Evolutionary conservation across 768 basidiomycete genomes (phyloP).

Genomic region (Wakefieldia striispora): DNA sequence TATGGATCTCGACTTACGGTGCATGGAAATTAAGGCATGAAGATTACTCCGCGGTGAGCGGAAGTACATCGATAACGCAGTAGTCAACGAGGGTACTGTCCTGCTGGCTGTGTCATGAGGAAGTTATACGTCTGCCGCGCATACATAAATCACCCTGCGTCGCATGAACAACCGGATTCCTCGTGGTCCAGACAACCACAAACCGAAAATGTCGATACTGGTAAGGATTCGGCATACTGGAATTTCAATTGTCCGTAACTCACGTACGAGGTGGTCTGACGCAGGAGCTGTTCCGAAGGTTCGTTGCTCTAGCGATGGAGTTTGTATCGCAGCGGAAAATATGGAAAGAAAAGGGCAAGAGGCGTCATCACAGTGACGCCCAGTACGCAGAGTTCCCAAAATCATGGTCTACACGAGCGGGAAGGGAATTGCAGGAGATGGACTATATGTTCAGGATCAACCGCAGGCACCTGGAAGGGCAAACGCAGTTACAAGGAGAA

Average conservation of each 20-base stretch:
- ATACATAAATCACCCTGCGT: slow-evolving; percentile 25
- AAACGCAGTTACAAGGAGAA: slow-evolving; percentile 4
- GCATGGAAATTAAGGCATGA: slow-evolving; percentile 19
- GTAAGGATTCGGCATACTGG: slow-evolving; percentile 21
- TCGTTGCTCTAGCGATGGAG: slow-evolving; percentile 23
- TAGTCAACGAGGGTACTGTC: slow-evolving; percentile 17
- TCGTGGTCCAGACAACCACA: slow-evolving; percentile 26
- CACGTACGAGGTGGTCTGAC: slow-evolving; percentile 7
- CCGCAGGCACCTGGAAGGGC: slow-evolving; percentile 6
- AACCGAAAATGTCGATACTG: slow-evolving; percentile 29
- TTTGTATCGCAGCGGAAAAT: slow-evolving; percentile 19
- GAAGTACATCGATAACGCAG: slow-evolving; percentile 4
- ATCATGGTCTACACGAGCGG: slow-evolving; percentile 27
- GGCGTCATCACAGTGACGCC: slow-evolving; percentile 7
- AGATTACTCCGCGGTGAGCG: slow-evolving; percentile 15
- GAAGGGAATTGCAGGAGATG: slow-evolving; percentile 26
- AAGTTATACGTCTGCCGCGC: slow-evolving; percentile 5
- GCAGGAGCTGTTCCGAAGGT: slow-evolving; percentile 22
- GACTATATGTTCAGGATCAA: slow-evolving; percentile 21
- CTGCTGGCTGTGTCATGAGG: slow-evolving; percentile 21
- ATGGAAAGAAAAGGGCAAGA: slow-evolving; percentile 16
- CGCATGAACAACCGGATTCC: slow-evolving; percentile 14
- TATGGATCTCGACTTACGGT: neutral
- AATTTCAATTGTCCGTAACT: slow-evolving; percentile 12
- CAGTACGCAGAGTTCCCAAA: slow-evolving; percentile 22